A percentile compares a stretch with the other conserved stretches of the same genome.
Conservation (phyloP, 164 flowering plant genomes). For the Stephania cephalantha region DNA sequence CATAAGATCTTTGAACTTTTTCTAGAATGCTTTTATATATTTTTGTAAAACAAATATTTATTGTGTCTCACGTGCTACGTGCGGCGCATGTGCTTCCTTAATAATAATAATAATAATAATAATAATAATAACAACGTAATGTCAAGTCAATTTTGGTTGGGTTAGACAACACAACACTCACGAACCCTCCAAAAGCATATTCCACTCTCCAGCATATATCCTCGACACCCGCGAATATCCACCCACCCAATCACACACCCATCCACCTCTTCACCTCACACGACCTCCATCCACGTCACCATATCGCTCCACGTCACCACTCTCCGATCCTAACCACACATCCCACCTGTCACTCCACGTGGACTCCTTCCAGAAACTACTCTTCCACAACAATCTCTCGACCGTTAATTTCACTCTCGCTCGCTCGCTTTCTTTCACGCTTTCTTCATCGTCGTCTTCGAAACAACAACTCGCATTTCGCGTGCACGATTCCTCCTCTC, state of each 20-base stretch:
- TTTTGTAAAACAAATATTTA: too few relatives aligned
- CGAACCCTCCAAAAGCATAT: background rate
- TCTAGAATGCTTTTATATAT: too few relatives aligned
- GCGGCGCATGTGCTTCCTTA: too few relatives aligned
- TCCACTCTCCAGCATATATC: background rate
- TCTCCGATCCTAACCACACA: background rate
- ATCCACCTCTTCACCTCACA: background rate
- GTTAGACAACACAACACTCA: too few relatives aligned
- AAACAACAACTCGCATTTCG: background rate
- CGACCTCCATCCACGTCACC: constrained; percentile 8
- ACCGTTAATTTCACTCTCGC: constrained; percentile 8
- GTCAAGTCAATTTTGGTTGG: too few relatives aligned
- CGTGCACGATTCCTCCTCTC: background rate
- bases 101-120: too few relatives aligned
- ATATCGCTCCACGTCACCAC: background rate
- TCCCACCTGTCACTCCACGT: constrained; percentile 1
- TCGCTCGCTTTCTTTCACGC: background rate
- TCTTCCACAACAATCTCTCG: background rate
- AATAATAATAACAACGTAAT: too few relatives aligned
- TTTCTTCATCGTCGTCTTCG: background rate
- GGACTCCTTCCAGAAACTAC: background rate
- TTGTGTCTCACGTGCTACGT: too few relatives aligned
- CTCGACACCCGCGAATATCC: background rate
- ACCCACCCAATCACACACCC: background rate
- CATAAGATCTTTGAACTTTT: too few relatives aligned